These are phyloP conservation scores for Yamadazyma songkhlaensis DNA, from an alignment of 1,139 yeast species.

Conservation along the genomic window DNA sequence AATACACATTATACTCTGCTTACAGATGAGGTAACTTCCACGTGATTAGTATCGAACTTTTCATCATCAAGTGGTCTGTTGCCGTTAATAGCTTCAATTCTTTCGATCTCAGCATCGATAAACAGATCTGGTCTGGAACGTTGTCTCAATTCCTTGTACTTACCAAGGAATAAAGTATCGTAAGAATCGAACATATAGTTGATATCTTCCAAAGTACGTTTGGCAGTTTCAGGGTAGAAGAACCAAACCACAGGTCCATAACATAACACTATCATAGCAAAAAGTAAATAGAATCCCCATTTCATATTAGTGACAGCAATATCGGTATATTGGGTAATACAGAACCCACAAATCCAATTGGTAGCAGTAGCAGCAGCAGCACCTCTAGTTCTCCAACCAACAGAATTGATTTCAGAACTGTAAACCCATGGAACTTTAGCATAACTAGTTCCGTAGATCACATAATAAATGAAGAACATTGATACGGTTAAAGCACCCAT, in stretches of 20 bases:
- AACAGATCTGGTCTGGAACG: constrained; percentile 14
- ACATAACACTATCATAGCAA: constrained; percentile 14
- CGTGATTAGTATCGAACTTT: constrained; percentile 5
- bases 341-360: constrained; percentile 46
- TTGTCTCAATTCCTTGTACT: constrained; percentile 14
- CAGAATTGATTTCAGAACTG: constrained; percentile 53
- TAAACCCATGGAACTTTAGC: constrained; percentile 45
- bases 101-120: constrained; percentile 15
- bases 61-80: constrained; percentile 3
- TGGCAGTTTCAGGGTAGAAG: constrained; percentile 61
- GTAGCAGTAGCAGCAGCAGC: constrained; percentile 48
- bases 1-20: neutral
- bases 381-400: constrained; percentile 50
- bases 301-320: constrained; percentile 36
- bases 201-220: constrained; percentile 60
- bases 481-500: constrained; percentile 48
- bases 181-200: constrained; percentile 27
- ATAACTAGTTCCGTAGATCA: constrained; percentile 26
- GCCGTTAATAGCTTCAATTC: constrained; percentile 12
- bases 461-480: constrained; percentile 38
- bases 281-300: constrained; percentile 21
- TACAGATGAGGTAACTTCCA: constrained; percentile 1
- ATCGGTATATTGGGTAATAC: constrained; percentile 49
- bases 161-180: constrained; percentile 17
- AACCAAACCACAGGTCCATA: constrained; percentile 17